Evolutionary conservation across 2,329 filamentous ascomycete genomes (phyloP), one percentile per base, ranked within the genome.

Genomic region (Claviceps sp.): DNA sequence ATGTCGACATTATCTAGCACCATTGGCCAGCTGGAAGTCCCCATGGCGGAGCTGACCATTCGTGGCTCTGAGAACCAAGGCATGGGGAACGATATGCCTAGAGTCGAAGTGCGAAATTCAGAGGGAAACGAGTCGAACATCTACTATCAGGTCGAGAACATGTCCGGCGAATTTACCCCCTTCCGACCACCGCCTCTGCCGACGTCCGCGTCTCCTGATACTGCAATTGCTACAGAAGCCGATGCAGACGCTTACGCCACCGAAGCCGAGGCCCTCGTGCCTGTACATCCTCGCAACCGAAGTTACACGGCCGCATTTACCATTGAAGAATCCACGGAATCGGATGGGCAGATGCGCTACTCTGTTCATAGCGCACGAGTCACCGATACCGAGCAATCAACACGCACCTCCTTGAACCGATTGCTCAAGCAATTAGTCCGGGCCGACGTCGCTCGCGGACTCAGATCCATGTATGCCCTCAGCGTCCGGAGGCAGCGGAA

Each of bases 401-500:
- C 30, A 64, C 72, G 59, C 69, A 75, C 75, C 48, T 90, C 89
- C 64, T 73, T 88, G 30, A 80, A 86, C 65, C 83, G 86, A 58
- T 81, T 87, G 73, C 78, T 80, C 49, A 70, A 76, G 62, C 79
- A 84, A 56, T 79, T 84, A 68, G 66, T 81, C 60, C 74, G 71
- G 55, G 80, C 78, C 54, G 76, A 81, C 56, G 75, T 80, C 52
- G 70, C 72, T 50, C 71, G 74, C 56, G 70, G 70, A 51, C 71
- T 71, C 58, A 68, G 67, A 53, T 69, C 72, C 60, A 90, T 95
- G 84, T 72, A 84, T 55, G 80, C 89, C 57, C 89, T 98, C 65
- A 95, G 88, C 65, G 91, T 96, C 60, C 89, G 85, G 76, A 80
- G 93, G 68, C 89, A 95, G 71, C 78, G 89, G 65, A 94, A 93